phyloP scores from a whole-genome alignment of 1,284 basidiomycete genomes.

The Rhodotorula sp. region DNA sequence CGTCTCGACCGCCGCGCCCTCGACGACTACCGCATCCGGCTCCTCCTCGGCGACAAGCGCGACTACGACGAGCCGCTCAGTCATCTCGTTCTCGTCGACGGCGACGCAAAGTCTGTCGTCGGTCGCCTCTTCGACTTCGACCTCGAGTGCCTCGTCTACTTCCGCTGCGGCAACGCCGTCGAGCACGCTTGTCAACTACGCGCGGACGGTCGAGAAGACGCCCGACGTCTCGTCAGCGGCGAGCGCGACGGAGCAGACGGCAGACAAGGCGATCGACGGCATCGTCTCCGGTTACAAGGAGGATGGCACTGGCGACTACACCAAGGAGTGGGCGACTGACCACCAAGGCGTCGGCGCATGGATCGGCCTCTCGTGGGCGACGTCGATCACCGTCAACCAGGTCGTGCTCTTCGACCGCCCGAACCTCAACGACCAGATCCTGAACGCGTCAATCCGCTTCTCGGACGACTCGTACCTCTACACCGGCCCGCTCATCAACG shows the following conservation, averaged over 20 bases:
- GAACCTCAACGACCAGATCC: constrained; percentile 25
- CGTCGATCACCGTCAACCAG: constrained; percentile 14
- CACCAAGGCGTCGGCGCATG: constrained; percentile 25
- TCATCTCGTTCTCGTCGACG: not conserved
- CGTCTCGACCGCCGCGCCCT: not conserved
- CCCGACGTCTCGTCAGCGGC: constrained; percentile 11
- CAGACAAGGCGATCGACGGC: constrained; percentile 36
- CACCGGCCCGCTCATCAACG: constrained; percentile 13
- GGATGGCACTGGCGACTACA: constrained; percentile 17
- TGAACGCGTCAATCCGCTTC: constrained; percentile 20
- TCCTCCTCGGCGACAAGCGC: not conserved
- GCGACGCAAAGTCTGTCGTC: not conserved
- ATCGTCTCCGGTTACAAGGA: constrained; percentile 32
- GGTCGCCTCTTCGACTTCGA: not conserved
- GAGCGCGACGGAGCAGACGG: constrained; percentile 11
- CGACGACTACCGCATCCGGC: not conserved
- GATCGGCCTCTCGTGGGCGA: constrained; percentile 24
- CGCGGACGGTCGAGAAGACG: not conserved
- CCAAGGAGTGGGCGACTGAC: constrained; percentile 27
- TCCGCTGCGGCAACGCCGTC: not conserved
- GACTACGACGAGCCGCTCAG: not conserved
- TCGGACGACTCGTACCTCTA: constrained; percentile 22
- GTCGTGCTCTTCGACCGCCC: constrained; percentile 21
- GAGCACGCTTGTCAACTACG: not conserved
- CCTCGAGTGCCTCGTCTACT: not conserved